phyloP scores from a whole-genome alignment of 352 stramenopile genomes.

The Elongisporangium undulatum region DNA sequence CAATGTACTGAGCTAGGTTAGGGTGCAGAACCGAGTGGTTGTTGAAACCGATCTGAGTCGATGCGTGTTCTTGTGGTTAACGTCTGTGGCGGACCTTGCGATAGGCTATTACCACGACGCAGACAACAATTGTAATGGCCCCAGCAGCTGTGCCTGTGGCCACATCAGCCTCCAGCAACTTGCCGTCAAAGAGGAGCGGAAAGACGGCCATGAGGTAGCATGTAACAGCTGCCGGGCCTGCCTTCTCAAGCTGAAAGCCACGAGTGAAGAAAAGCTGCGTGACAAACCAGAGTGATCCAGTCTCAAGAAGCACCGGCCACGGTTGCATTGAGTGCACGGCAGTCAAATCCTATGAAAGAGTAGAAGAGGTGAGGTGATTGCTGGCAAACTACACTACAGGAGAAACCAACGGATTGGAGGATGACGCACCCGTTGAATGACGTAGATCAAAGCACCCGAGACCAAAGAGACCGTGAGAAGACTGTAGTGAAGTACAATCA shows the following conservation, averaged over 20 bases:
- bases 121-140: background rate
- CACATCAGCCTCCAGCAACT: slow-evolving; percentile 10
- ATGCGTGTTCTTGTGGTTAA: background rate
- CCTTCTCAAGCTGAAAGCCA: slow-evolving; percentile 36
- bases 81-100: background rate
- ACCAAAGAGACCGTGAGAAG: background rate
- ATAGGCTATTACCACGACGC: background rate
- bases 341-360: background rate
- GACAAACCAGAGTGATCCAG: slow-evolving; percentile 13
- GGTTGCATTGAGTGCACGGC: background rate
- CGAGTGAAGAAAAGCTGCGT: slow-evolving; percentile 28
- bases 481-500: background rate
- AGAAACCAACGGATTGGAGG: background rate
- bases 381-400: background rate
- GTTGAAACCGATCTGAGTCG: background rate
- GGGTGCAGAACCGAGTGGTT: background rate
- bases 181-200: slow-evolving; percentile 29
- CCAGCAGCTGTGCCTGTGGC: background rate
- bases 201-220: slow-evolving; percentile 40
- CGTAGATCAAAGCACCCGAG: background rate
- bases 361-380: background rate
- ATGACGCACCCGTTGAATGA: background rate
- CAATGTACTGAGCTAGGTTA: background rate
- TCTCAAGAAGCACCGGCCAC: background rate
- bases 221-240: slow-evolving; percentile 30